Evolutionary conservation across 1,284 basidiomycete genomes (phyloP).

Genomic region (Sporisorium scitamineum): DNA sequence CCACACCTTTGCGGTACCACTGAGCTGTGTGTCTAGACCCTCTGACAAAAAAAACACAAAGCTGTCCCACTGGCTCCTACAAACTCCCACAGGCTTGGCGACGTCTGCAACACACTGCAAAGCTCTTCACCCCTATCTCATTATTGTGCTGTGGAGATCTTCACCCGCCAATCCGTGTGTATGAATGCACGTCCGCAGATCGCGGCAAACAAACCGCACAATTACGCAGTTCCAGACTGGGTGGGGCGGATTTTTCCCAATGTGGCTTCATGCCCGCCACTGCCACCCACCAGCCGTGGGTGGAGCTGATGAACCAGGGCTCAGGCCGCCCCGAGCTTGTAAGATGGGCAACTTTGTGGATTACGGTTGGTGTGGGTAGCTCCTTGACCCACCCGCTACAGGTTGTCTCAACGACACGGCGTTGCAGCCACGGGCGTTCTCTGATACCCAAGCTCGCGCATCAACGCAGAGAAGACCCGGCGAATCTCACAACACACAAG

Average conservation of each 20-base stretch:
- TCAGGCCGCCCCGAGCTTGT: too few species aligned
- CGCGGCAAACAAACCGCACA: neutral
- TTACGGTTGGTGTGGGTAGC: too few species aligned
- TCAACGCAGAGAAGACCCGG: too few species aligned
- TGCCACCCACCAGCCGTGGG: neutral
- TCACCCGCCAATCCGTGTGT: neutral
- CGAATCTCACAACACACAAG: too few species aligned
- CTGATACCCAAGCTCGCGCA: too few species aligned
- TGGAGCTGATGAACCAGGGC: neutral
- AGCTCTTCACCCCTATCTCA: neutral
- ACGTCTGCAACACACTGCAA: neutral
- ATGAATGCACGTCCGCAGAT: too few species aligned
- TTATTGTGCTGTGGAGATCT: too few species aligned
- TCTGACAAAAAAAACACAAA: too few species aligned
- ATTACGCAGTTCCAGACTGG: neutral
- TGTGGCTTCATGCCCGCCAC: neutral
- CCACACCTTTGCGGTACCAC: neutral
- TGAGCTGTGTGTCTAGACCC: neutral
- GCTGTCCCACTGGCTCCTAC: neutral
- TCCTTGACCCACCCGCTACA: too few species aligned
- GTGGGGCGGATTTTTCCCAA: neutral
- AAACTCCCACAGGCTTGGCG: neutral
- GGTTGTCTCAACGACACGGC: too few species aligned
- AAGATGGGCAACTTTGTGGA: too few species aligned
- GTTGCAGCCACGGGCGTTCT: too few species aligned